Conservation (phyloP, 192 early-diverging fungal species). For the Coemansia sp. region DNA sequence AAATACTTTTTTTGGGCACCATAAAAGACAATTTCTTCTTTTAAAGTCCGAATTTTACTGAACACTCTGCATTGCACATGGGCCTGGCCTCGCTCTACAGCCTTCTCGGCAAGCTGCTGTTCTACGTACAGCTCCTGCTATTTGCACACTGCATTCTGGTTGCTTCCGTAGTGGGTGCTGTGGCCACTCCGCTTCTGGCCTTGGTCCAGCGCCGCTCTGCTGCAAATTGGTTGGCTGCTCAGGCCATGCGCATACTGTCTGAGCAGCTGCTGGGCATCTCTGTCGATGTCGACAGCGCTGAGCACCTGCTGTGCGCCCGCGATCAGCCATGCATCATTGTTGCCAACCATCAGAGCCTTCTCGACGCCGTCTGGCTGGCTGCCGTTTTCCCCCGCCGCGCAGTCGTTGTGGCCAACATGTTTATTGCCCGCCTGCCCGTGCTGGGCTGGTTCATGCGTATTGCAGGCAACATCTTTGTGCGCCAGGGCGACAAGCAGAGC, state of each 20-base stretch:
- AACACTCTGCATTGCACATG: constrained; percentile 8
- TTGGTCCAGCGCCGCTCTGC: constrained; percentile 23
- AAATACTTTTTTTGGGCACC: too few species aligned
- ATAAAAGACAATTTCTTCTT: too few species aligned
- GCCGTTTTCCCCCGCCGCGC: constrained; percentile 64
- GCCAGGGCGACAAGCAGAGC: constrained; percentile 74
- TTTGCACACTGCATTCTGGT: constrained; percentile 33
- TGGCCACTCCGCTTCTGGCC: constrained; percentile 28
- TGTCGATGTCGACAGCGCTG: constrained; percentile 60
- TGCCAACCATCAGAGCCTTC: constrained; percentile 82
- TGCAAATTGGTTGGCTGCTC: constrained; percentile 64
- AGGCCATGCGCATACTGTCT: constrained; percentile 54
- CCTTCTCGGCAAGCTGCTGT: constrained; percentile 18
- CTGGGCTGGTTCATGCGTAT: constrained; percentile 77
- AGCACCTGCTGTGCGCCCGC: constrained; percentile 54
- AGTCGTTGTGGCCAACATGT: constrained; percentile 70
- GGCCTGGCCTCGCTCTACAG: constrained; percentile 12
- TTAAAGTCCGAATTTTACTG: too few species aligned
- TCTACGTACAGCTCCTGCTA: constrained; percentile 39
- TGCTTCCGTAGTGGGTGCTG: constrained; percentile 32
- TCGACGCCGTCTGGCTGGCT: constrained; percentile 72
- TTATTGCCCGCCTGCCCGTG: constrained; percentile 66
- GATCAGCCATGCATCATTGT: constrained; percentile 63
- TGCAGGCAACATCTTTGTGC: constrained; percentile 83
- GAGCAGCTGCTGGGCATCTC: constrained; percentile 59